Percentiles rank a stretch among this genome's conserved stretches.
Conservation (phyloP, 176 grass and related monocot genomes). For the Hyparrhenia diplandra region DNA sequence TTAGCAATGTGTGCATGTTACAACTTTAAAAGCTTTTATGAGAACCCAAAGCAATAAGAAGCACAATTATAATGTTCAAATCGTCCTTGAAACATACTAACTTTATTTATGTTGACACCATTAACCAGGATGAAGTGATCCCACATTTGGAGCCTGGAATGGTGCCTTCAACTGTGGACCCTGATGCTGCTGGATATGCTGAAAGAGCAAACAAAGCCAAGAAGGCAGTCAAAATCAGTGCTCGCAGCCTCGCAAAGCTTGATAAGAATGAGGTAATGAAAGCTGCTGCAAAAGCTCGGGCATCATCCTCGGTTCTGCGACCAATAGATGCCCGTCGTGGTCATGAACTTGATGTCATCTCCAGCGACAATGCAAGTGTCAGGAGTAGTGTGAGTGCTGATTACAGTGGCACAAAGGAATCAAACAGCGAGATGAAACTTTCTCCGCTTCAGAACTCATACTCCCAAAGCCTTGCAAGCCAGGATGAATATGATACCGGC, state of each 20-base stretch:
- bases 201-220: slow-evolving; percentile 80
- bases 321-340: slow-evolving; percentile 53
- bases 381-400: slow-evolving; percentile 70
- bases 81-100: background rate
- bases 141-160: slow-evolving; percentile 91
- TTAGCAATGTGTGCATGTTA: background rate
- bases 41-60: slow-evolving; percentile 1
- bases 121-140: slow-evolving; percentile 81
- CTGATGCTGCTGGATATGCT: slow-evolving; percentile 65
- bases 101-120: slow-evolving; percentile 22
- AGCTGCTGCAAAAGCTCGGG: slow-evolving; percentile 93
- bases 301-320: slow-evolving; percentile 85
- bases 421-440: slow-evolving; percentile 52
- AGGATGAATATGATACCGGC: slow-evolving; percentile 73
- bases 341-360: slow-evolving; percentile 65
- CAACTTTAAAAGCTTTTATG: slow-evolving; percentile 14
- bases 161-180: slow-evolving; percentile 87
- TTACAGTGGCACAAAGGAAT: slow-evolving; percentile 57
- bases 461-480: slow-evolving; percentile 63
- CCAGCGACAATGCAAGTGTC: slow-evolving; percentile 61
- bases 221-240: slow-evolving; percentile 91
- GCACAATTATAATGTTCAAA: background rate
- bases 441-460: slow-evolving; percentile 69
- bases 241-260: slow-evolving; percentile 93
- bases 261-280: slow-evolving; percentile 79